Evolutionary conservation across 345 rosid genomes (phyloP), one percentile per base, ranked within the genome.

Genomic region (Xanthoceras sorbifolium): DNA sequence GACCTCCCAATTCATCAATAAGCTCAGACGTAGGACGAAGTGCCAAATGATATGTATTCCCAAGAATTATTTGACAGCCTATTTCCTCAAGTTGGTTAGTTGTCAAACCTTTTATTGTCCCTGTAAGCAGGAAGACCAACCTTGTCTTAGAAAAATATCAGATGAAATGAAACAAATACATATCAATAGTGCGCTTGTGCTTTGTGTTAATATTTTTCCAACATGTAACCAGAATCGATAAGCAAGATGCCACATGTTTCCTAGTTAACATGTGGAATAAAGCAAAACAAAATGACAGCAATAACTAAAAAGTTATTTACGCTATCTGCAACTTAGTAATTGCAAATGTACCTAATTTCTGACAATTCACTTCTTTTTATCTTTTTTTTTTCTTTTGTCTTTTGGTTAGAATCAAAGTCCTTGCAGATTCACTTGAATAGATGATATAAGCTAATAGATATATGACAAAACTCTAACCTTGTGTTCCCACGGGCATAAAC

Each of bases 401-500:
- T 61, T 59, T 26, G 52, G 26, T 36, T 26, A 40, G 44, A 48
- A 17, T n/a, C 63, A 72, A 38, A n/a, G 25, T 59, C 23, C 25
- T 59, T 15, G 14, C 15, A 46, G 50, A 46, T 46, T 46, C 52
- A 46, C 52, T 48, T 48, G 54, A 15, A 48, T 17, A 17, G 55
- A n/a, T 50, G 55, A 50, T 42, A 36, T 0, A 32, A 34, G 46
- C 72, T 44, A 25, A 44, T 6, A 18, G 17, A 2, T 29, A 29
- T 20, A 48, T 32, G 6, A 44, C 4, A 44, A 73, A 23, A 55
- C 67, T 79, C 84, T 63, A 67, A 90, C 97, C 97, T 90, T 92
- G 90, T 3, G 97, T 90, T 7, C 93, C 97, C 59, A 92, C 97
- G 4, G 97, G 97, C 97, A 92, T 92, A 82, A 92, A 92, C 46